Evolutionary conservation across 2,329 filamentous ascomycete species (phyloP).

Genomic region (Fusarium nurragi): DNA sequence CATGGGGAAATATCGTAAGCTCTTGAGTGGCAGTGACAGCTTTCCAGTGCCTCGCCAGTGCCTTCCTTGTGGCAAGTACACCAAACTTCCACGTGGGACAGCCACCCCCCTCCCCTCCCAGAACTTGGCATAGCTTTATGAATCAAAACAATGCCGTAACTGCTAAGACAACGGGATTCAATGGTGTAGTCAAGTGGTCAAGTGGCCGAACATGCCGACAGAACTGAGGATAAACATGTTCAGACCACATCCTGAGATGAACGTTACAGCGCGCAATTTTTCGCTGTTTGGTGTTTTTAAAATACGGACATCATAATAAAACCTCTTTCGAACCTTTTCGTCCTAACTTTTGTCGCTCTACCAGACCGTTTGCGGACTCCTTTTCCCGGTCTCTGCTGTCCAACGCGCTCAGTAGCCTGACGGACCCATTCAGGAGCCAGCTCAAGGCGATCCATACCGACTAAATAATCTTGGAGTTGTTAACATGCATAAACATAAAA

Average conservation of each 20-base stretch:
- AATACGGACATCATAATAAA: background rate
- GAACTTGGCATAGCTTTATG: background rate
- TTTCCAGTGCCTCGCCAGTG: background rate
- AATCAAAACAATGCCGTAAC: background rate
- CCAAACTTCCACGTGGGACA: too few species aligned
- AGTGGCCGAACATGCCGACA: background rate
- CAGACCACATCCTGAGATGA: background rate
- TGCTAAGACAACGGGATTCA: background rate
- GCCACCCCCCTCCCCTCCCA: background rate
- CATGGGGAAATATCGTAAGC: too few species aligned
- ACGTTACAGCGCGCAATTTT: background rate
- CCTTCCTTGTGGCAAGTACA: background rate
- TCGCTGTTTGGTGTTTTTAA: background rate
- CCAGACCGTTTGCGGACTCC: background rate
- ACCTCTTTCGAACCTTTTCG: background rate
- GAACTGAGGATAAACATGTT: background rate
- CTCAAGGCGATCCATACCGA: too few species aligned
- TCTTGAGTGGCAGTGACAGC: background rate
- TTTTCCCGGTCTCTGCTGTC: background rate
- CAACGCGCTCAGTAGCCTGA: background rate
- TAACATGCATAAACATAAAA: too few species aligned
- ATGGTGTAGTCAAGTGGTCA: background rate
- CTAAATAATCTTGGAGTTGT: too few species aligned
- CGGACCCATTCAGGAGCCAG: too few species aligned
- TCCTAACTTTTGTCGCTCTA: background rate